A percentile compares a stretch with the other conserved stretches of the same genome.
Conservation (phyloP, 176 grass and related monocot species). For the Melocanna baccifera region DNA sequence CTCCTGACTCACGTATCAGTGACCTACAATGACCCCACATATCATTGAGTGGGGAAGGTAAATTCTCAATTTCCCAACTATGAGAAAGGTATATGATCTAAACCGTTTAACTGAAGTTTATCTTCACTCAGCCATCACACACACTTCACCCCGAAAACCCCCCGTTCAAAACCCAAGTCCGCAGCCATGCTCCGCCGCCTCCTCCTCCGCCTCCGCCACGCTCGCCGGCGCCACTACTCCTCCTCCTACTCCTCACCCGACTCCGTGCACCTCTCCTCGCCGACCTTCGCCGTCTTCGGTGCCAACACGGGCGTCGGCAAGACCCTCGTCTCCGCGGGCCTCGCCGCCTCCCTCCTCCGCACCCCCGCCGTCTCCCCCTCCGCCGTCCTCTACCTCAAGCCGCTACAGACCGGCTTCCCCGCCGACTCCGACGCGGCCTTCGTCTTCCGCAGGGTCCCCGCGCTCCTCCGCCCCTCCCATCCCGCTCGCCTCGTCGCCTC, state of each 20-base stretch:
- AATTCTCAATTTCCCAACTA: no score
- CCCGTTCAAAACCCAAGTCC: conserved; percentile 26
- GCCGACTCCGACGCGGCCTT: conserved; percentile 75
- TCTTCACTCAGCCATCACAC: no score
- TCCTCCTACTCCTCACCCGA: not conserved
- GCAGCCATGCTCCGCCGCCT: conserved; percentile 30
- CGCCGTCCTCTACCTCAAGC: conserved; percentile 73
- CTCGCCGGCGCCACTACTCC: not conserved
- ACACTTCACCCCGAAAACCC: not conserved
- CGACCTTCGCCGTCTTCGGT: conserved; percentile 69
- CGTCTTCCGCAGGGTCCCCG: conserved; percentile 48
- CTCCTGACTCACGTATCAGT: no score
- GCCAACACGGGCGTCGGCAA: conserved; percentile 95
- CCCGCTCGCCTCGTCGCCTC: conserved; percentile 46
- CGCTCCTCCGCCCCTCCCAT: conserved; percentile 33
- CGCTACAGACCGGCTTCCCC: conserved; percentile 85
- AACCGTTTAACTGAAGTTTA: no score
- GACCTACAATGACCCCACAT: no score
- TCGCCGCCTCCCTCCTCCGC: conserved; percentile 55
- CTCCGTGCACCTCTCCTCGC: conserved; percentile 38
- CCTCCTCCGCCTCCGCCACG: conserved; percentile 17
- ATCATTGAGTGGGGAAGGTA: no score
- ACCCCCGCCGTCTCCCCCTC: conserved; percentile 21
- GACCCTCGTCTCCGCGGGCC: conserved; percentile 79
- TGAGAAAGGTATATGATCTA: no score